Base-by-base conservation (phyloP, 345 rosid species). In the Eutrema heterophyllum region DNA sequence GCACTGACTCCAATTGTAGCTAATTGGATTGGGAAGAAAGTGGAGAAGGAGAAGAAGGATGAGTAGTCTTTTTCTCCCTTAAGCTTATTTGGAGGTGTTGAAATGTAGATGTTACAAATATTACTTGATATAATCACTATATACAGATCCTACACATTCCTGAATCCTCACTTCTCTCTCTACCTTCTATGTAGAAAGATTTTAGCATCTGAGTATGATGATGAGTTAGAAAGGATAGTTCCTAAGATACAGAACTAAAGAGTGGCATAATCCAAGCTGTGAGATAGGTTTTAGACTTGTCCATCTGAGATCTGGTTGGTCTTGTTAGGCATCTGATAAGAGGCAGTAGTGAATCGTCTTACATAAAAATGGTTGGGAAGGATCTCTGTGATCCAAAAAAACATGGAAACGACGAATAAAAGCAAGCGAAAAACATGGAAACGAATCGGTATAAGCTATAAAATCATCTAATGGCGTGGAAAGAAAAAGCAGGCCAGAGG, bases 1-100 rank as follows among this genome's bases (percentile, higher is more conserved):
- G 96, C 96, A 46, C 85, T 94, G 18, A 94, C 96, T 72, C 98
- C 97, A 29, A 82, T 88, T 39, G 99, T 91, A 53, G 96, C 99
- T 0, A 39, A 83, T 72, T 91, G 97, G 97, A 91, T 95, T 24
- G 96, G 97, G 58, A 91, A 87, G 85, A 89, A 86, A 78, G 92
- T 84, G 38, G 87, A 81, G 18, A 67, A 89, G 59, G 79, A 73
- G 44, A 56, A 72, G 63, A 36, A 74, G 5, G 39, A 81, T n/a
- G 53, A 86, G n/a, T 74, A 74, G 62, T 11, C 15, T 30, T 60
- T 18, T 41, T 60, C 26, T 4, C 1, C 0, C 4, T 45, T 26
- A 1, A 12, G 69, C 21, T 44, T 54, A 4, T 29, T 36, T 33
- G 4, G 18, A 64, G 61, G 55, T 64, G 36, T 59, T 40, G 14